These are phyloP conservation scores for Aspergillus novofumigatus DNA, from an alignment of 2,329 filamentous ascomycete genomes.

Conservation along the genomic window DNA sequence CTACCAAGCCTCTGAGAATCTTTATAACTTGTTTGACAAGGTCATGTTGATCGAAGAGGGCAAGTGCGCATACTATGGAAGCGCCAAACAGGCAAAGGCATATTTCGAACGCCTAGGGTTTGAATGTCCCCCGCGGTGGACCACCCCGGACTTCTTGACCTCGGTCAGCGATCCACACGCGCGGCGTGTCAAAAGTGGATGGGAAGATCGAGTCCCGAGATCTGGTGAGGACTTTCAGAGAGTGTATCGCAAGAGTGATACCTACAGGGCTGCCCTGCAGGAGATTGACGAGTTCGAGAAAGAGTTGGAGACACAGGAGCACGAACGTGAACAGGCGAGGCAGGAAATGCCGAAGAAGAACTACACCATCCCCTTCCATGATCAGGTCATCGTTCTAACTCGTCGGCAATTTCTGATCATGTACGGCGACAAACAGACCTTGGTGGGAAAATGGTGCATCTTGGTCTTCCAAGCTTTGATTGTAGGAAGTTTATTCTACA, in stretches of 20 bases:
- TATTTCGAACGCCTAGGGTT: constrained; percentile 73
- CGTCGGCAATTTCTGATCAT: constrained; percentile 52
- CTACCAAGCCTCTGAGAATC: constrained; percentile 59
- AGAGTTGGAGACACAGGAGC: constrained; percentile 39
- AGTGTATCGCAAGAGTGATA: constrained; percentile 47
- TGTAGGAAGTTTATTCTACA: constrained; percentile 50
- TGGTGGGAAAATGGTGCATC: constrained; percentile 50
- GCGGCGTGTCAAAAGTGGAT: constrained; percentile 53
- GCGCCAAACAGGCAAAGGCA: constrained; percentile 56
- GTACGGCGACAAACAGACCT: constrained; percentile 50
- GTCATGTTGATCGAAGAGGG: constrained; percentile 65
- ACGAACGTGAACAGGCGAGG: constrained; percentile 38
- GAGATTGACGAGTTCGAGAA: constrained; percentile 55
- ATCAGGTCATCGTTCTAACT: constrained; percentile 52
- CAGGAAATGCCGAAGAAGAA: constrained; percentile 46
- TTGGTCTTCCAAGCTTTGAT: constrained; percentile 45
- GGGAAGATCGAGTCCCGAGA: constrained; percentile 54
- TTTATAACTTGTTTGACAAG: constrained; percentile 61
- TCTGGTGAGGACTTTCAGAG: constrained; percentile 54
- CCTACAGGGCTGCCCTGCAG: constrained; percentile 39
- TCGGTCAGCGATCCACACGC: constrained; percentile 65
- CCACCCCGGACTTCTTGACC: constrained; percentile 72
- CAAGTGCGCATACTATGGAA: constrained; percentile 68
- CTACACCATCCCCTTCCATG: constrained; percentile 49
- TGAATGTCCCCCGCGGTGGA: constrained; percentile 65